Conservation (phyloP, 2,329 filamentous ascomycete species). For the Macrophomina phaseolina region DNA sequence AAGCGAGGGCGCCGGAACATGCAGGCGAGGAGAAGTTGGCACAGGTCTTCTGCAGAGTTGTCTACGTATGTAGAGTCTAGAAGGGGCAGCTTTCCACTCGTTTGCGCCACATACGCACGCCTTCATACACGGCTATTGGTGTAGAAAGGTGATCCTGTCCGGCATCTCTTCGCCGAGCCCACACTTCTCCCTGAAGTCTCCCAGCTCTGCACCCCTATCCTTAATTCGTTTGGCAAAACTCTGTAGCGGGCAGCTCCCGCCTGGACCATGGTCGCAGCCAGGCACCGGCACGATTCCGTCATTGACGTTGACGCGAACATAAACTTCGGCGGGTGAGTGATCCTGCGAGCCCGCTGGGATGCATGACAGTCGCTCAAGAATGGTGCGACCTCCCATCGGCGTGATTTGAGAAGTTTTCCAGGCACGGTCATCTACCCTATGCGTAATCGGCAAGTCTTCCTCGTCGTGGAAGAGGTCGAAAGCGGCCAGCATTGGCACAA, state of each 20-base stretch:
- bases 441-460: slow-evolving; percentile 54
- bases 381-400: slow-evolving; percentile 63
- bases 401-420: slow-evolving; percentile 63
- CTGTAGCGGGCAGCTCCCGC: slow-evolving; percentile 53
- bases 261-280: slow-evolving; percentile 55
- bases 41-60: neutral
- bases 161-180: slow-evolving; percentile 49
- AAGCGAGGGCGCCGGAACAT: slow-evolving; percentile 11
- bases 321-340: slow-evolving; percentile 35
- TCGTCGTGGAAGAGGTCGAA: slow-evolving; percentile 56
- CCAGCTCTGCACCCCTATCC: slow-evolving; percentile 49
- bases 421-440: slow-evolving; percentile 50
- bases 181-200: slow-evolving; percentile 57
- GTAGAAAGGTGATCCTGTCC: slow-evolving; percentile 56
- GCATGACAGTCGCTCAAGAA: slow-evolving; percentile 61
- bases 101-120: slow-evolving; percentile 6
- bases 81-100: neutral
- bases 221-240: slow-evolving; percentile 51
- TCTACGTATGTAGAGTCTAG: neutral
- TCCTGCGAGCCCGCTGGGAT: slow-evolving; percentile 26
- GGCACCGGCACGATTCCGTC: slow-evolving; percentile 60
- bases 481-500: slow-evolving; percentile 60
- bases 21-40: slow-evolving; percentile 14
- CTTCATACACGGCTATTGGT: slow-evolving; percentile 42
- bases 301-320: slow-evolving; percentile 62